Evolutionary conservation across 2,329 filamentous ascomycete species (phyloP).

Genomic region (Apiospora saccharicola): DNA sequence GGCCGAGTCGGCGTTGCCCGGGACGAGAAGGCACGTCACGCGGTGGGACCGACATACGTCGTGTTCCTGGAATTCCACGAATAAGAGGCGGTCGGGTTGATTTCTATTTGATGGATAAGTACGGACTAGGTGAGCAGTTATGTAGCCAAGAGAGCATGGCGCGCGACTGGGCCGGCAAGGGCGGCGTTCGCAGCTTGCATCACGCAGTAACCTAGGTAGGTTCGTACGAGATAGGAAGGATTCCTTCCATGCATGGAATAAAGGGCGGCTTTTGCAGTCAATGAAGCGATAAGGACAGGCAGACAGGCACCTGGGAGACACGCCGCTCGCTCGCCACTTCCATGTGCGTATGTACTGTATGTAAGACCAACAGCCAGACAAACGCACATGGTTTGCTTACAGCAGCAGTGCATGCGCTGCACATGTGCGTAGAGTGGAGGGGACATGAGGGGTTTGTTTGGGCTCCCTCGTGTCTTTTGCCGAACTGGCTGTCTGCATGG

Average conservation of each 20-base stretch:
- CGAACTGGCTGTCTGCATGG: neutral
- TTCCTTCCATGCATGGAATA: slow-evolving; percentile 6
- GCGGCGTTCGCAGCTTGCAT: neutral
- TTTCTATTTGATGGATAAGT: neutral
- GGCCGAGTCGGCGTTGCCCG: neutral
- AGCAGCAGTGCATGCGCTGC: neutral
- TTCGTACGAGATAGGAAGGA: neutral
- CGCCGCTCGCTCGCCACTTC: neutral
- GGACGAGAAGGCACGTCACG: neutral
- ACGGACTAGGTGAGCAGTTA: neutral
- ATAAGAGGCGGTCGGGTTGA: neutral
- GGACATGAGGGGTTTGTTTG: neutral
- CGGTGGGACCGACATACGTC: neutral
- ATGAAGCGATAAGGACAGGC: neutral
- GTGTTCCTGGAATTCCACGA: neutral
- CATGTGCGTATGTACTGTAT: neutral
- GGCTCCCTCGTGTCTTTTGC: neutral
- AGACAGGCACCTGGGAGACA: neutral
- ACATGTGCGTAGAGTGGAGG: neutral
- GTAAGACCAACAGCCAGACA: neutral
- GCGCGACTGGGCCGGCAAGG: neutral
- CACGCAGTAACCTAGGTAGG: neutral
- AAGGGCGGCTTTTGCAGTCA: neutral
- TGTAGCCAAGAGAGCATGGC: neutral
- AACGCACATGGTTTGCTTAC: neutral